Evolutionary conservation across 1,284 basidiomycete species (phyloP).

Genomic region (Tilletia horrida): DNA sequence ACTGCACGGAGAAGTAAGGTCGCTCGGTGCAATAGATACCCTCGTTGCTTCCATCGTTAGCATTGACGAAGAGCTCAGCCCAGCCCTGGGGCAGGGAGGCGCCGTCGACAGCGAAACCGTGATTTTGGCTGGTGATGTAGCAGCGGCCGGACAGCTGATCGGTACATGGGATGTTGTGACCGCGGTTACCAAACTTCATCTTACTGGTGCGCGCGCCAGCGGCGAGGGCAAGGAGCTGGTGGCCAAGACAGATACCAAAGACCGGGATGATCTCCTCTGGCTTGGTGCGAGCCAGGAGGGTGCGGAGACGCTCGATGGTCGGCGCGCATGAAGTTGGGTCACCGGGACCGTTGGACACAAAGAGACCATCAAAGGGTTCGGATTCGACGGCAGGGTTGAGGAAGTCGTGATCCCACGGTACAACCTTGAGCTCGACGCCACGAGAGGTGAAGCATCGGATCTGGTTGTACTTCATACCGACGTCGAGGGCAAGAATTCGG

Average conservation of each 20-base stretch:
- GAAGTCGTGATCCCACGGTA: constrained; percentile 96
- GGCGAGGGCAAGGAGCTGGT: constrained; percentile 92
- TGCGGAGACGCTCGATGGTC: constrained; percentile 71
- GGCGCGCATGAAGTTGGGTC: constrained; percentile 73
- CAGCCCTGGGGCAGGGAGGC: constrained; percentile 75
- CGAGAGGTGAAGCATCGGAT: constrained; percentile 92
- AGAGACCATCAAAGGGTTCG: constrained; percentile 87
- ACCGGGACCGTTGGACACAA: constrained; percentile 96
- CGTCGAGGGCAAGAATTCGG: constrained; percentile 86
- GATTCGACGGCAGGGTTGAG: constrained; percentile 61
- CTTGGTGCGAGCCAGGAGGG: constrained; percentile 65
- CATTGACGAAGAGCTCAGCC: constrained; percentile 92
- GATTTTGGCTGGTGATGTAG: constrained; percentile 99
- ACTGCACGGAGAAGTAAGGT: constrained; percentile 98
- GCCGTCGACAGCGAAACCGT: constrained; percentile 92
- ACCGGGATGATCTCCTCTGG: constrained; percentile 69
- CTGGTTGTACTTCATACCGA: constrained; percentile 99
- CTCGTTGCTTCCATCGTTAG: constrained; percentile 96
- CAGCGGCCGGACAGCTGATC: constrained; percentile 89
- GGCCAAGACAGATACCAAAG: constrained; percentile 98
- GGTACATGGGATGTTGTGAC: constrained; percentile 97
- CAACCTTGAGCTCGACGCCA: constrained; percentile 92
- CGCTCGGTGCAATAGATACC: constrained; percentile 77
- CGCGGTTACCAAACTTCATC: constrained; percentile 99
- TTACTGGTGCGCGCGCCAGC: constrained; percentile 90